These are phyloP conservation scores for Tetradesmus lagerheimii DNA, from an alignment of 139 green algal species.

Conservation along the genomic window DNA sequence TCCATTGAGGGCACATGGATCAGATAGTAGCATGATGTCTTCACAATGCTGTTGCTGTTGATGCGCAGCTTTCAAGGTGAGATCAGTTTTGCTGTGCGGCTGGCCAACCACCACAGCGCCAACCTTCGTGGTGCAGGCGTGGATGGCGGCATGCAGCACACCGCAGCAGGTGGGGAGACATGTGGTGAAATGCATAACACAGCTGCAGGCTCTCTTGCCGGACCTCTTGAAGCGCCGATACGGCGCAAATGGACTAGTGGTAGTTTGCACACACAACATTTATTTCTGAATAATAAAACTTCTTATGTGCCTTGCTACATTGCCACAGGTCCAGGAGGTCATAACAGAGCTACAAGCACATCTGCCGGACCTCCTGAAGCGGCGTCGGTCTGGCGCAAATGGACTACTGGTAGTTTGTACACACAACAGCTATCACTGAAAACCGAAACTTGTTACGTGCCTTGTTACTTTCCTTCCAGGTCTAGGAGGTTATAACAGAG, in stretches of 20 bases:
- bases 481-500: not conserved
- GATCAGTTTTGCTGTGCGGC: not conserved
- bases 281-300: no score
- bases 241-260: no score
- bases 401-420: slow-evolving; percentile 83
- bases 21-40: no score
- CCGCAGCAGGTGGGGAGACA: slow-evolving; percentile 34
- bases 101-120: slow-evolving; percentile 72
- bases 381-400: slow-evolving; percentile 71
- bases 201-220: no score
- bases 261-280: no score
- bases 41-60: no score
- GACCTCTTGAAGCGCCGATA: no score
- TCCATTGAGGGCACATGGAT: no score
- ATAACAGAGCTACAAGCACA: slow-evolving; percentile 48
- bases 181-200: no score
- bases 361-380: slow-evolving; percentile 72
- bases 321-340: not conserved
- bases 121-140: slow-evolving; percentile 85
- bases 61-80: no score
- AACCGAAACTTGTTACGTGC: not conserved
- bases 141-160: slow-evolving; percentile 52
- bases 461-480: not conserved
- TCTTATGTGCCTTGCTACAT: not conserved
- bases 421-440: no score